Evolutionary conservation across 2,329 filamentous ascomycete species (phyloP).

Genomic region (Cladophialophora psammophila): DNA sequence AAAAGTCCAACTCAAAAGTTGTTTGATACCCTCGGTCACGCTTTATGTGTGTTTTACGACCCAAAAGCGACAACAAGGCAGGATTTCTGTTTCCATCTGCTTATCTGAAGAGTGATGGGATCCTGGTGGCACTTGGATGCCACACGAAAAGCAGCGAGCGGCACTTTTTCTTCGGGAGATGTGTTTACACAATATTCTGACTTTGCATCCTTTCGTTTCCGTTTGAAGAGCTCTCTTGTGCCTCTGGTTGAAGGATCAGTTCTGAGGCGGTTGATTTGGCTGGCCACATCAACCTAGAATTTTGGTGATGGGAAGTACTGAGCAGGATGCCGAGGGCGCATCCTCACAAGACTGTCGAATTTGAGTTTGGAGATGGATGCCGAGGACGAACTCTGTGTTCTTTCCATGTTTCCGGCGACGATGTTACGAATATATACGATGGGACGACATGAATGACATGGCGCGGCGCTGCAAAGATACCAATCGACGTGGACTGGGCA

Average conservation of each 20-base stretch:
- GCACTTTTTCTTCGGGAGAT: conserved; percentile 19
- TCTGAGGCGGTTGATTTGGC: conserved; percentile 1
- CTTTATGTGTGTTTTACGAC: conserved; percentile 1
- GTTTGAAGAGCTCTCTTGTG: not conserved
- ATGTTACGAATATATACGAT: conserved; percentile 17
- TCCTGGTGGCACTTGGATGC: conserved; percentile 10
- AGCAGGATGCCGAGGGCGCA: not conserved
- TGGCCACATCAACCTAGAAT: conserved; percentile 10
- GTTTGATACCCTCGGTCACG: conserved; percentile 22
- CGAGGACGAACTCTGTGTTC: not conserved
- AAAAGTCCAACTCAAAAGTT: conserved; percentile 23
- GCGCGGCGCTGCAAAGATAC: not conserved
- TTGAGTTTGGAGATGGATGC: not conserved
- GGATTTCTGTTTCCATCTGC: conserved; percentile 3
- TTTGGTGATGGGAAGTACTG: not conserved
- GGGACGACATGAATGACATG: conserved; percentile 5
- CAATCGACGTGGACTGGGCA: not conserved
- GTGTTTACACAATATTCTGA: conserved; percentile 15
- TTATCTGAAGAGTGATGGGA: conserved; percentile 2
- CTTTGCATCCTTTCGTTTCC: conserved; percentile 1
- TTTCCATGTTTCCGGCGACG: not conserved
- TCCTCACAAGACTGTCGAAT: not conserved
- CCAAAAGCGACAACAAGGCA: conserved; percentile 8
- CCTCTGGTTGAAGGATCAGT: not conserved
- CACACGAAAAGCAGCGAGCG: conserved; percentile 20